phyloP scores from a whole-genome alignment of 306 rosid species.

The Inga oerstediana region DNA sequence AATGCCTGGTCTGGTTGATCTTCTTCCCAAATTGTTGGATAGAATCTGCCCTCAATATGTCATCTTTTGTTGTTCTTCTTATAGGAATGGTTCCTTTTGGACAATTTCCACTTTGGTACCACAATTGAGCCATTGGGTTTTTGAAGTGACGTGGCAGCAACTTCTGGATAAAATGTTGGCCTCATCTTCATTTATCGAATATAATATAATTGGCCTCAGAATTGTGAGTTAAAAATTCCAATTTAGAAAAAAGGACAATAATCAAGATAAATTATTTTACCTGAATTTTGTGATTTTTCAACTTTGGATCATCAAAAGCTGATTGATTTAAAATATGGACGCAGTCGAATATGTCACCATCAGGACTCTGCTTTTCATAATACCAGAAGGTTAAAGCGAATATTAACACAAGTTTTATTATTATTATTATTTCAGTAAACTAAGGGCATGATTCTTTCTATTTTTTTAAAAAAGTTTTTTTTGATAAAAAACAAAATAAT shows the following conservation, averaged over 20 bases:
- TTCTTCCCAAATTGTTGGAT: slow-evolving; percentile 30
- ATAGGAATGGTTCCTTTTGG: slow-evolving; percentile 54
- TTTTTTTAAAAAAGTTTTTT: too few relatives aligned
- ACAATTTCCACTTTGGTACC: slow-evolving; percentile 23
- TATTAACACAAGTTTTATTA: too few relatives aligned
- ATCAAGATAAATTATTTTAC: background rate
- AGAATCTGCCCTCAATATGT: slow-evolving; percentile 51
- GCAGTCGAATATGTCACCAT: slow-evolving; percentile 60
- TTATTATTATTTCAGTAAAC: too few relatives aligned
- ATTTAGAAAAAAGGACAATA: too few relatives aligned
- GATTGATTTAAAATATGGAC: background rate
- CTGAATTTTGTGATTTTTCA: slow-evolving; percentile 46
- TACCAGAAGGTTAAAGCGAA: background rate
- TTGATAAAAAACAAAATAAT: too few relatives aligned
- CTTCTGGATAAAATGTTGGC: background rate
- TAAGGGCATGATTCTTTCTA: too few relatives aligned
- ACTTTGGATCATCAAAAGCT: slow-evolving; percentile 57
- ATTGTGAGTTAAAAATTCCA: too few relatives aligned
- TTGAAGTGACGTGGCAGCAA: background rate
- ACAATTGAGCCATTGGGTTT: slow-evolving; percentile 32
- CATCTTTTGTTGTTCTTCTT: slow-evolving; percentile 47
- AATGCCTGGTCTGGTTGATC: background rate
- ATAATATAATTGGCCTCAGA: background rate
- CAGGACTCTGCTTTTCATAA: slow-evolving; percentile 50
- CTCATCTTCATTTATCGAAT: background rate